Conservation (phyloP, 495 filamentous ascomycete species). For the Collariella sp. region DNA sequence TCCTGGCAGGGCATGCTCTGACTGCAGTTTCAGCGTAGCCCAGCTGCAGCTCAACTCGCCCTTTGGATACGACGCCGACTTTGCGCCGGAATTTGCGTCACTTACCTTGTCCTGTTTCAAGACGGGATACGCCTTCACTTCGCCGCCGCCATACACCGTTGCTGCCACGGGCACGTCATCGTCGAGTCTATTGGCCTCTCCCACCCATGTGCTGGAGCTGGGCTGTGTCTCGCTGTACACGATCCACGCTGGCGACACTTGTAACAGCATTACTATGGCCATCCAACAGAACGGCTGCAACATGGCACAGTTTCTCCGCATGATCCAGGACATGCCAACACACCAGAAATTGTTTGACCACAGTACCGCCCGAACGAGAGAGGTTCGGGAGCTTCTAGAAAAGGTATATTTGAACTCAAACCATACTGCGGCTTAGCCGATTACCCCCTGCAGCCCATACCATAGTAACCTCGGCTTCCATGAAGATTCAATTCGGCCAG, state of each 20-base stretch:
- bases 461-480: too few relatives aligned
- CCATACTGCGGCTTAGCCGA: too few relatives aligned
- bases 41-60: constrained; percentile 1
- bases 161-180: neutral
- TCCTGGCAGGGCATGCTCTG: too few relatives aligned
- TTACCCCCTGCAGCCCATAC: too few relatives aligned
- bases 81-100: neutral
- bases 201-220: neutral
- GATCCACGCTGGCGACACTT: neutral
- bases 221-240: neutral
- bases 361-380: too few relatives aligned
- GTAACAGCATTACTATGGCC: neutral
- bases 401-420: too few relatives aligned
- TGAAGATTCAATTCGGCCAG: too few relatives aligned
- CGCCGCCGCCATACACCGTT: constrained; percentile 2
- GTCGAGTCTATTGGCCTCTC: neutral
- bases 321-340: too few relatives aligned
- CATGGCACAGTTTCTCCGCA: too few relatives aligned
- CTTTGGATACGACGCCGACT: constrained; percentile 1
- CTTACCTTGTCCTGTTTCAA: neutral
- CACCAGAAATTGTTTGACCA: too few relatives aligned
- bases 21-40: neutral
- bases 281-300: too few relatives aligned
- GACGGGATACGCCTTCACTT: neutral
- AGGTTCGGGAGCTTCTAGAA: too few relatives aligned